phyloP scores from a whole-genome alignment of 2,329 filamentous ascomycete species.

The Colletotrichum navitas region DNA sequence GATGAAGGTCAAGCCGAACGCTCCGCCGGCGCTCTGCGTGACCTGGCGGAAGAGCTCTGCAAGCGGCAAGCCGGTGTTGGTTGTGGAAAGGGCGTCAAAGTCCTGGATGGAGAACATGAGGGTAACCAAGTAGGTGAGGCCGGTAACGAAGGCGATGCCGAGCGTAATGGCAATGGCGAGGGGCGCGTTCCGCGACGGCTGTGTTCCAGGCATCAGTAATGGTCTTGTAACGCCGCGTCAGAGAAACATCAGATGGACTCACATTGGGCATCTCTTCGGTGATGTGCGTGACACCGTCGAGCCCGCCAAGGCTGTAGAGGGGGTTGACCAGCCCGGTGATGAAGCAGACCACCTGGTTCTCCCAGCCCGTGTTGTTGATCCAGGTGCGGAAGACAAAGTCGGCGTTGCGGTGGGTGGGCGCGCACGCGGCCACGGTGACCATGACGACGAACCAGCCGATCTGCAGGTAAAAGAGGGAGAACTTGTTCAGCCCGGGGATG shows the following conservation, averaged over 20 bases:
- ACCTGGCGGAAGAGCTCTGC: conserved; percentile 61
- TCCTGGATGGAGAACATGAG: conserved; percentile 66
- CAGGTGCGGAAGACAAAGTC: conserved; percentile 66
- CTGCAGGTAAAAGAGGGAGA: conserved; percentile 60
- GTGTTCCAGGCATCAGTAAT: background rate
- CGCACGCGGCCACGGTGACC: conserved; percentile 61
- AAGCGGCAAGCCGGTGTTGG: conserved; percentile 58
- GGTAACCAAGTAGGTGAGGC: conserved; percentile 61
- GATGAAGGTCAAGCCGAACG: conserved; percentile 57
- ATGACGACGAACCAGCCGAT: conserved; percentile 61
- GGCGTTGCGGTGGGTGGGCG: conserved; percentile 57
- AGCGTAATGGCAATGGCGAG: conserved; percentile 59
- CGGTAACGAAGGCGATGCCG: conserved; percentile 62
- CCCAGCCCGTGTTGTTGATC: conserved; percentile 67
- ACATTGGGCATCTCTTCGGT: conserved; percentile 65
- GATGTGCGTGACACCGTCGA: conserved; percentile 63
- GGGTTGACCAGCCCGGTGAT: conserved; percentile 64
- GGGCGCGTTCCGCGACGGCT: conserved; percentile 54
- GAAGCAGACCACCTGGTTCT: conserved; percentile 62
- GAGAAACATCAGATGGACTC: conserved; percentile 44
- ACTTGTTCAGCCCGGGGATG: conserved; percentile 59
- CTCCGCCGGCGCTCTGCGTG: conserved; percentile 55
- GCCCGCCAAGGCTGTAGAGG: conserved; percentile 59
- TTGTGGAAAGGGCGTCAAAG: conserved; percentile 57
- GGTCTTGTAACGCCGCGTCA: background rate